These are phyloP conservation scores for Alternaria conjuncta DNA, from an alignment of 2,329 filamentous ascomycete genomes.

Conservation along the genomic window DNA sequence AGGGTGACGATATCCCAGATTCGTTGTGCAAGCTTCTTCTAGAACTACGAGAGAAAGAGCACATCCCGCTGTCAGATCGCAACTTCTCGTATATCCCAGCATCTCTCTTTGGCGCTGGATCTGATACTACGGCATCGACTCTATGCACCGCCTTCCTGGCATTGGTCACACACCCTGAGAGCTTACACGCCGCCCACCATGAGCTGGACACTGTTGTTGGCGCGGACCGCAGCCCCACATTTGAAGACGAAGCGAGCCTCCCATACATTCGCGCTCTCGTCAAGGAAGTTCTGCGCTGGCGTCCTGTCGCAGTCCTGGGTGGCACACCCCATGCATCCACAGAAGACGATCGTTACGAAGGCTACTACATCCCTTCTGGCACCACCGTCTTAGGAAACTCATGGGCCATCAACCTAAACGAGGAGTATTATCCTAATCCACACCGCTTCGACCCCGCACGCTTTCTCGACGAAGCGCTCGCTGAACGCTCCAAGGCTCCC, in stretches of 20 bases:
- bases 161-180: constrained; percentile 55
- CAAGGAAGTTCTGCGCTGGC: constrained; percentile 47
- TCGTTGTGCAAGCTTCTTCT: constrained; percentile 55
- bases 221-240: constrained; percentile 38
- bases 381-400: constrained; percentile 56
- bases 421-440: constrained; percentile 49
- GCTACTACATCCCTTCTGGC: constrained; percentile 57
- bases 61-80: constrained; percentile 49
- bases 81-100: constrained; percentile 55
- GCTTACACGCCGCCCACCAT: constrained; percentile 52
- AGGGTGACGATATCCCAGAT: constrained; percentile 46
- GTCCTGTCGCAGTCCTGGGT: constrained; percentile 50
- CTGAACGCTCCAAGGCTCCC: constrained; percentile 22
- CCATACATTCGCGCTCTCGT: constrained; percentile 50
- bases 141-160: constrained; percentile 59
- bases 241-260: constrained; percentile 46
- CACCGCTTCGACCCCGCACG: constrained; percentile 51
- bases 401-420: constrained; percentile 54
- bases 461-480: constrained; percentile 42
- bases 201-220: constrained; percentile 50
- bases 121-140: constrained; percentile 58
- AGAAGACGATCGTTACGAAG: constrained; percentile 57
- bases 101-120: constrained; percentile 57
- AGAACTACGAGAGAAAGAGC: constrained; percentile 49
- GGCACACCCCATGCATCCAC: constrained; percentile 58